Conservation (phyloP, 345 rosid genomes). For the Aethionema arabicum region DNA sequence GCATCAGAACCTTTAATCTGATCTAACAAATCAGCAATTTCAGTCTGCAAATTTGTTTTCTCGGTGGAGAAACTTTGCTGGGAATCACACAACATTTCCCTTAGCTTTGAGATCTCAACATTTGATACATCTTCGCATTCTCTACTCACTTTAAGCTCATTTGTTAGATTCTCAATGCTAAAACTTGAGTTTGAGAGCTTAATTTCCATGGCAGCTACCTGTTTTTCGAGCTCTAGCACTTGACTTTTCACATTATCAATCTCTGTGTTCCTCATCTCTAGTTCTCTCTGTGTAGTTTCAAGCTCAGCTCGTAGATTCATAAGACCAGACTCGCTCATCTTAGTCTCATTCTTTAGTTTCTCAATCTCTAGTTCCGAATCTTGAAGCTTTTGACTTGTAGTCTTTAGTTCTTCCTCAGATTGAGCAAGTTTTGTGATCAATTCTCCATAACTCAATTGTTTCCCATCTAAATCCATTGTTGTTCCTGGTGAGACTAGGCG, state of each 20-base stretch:
- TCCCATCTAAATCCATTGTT: slow-evolving; percentile 23
- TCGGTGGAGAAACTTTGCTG: slow-evolving; percentile 50
- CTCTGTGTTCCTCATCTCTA: slow-evolving; percentile 30
- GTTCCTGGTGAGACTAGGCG: slow-evolving; percentile 36
- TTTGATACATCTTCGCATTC: slow-evolving; percentile 37
- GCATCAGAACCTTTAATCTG: slow-evolving; percentile 37
- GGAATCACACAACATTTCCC: slow-evolving; percentile 44
- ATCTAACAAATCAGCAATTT: slow-evolving; percentile 42
- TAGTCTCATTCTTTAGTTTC: slow-evolving; percentile 46
- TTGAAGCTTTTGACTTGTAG: slow-evolving; percentile 44
- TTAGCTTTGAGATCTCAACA: slow-evolving; percentile 40
- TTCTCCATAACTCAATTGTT: slow-evolving; percentile 42
- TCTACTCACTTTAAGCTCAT: slow-evolving; percentile 40
- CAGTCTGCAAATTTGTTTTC: slow-evolving; percentile 52
- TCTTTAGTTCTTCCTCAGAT: slow-evolving; percentile 52
- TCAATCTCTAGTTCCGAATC: slow-evolving; percentile 60
- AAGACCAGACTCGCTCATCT: slow-evolving; percentile 36
- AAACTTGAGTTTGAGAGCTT: slow-evolving; percentile 34
- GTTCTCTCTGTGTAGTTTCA: slow-evolving; percentile 37
- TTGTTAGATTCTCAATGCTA: slow-evolving; percentile 29
- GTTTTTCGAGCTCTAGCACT: slow-evolving; percentile 35
- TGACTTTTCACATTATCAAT: slow-evolving; percentile 40
- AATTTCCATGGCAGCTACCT: slow-evolving; percentile 42
- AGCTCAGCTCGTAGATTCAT: slow-evolving; percentile 39
- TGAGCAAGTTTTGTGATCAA: slow-evolving; percentile 33